A percentile compares a stretch with the other conserved stretches of the same genome.
These are phyloP conservation scores for Sugiyamaella americana DNA, from an alignment of 805 yeast genomes.

Conservation along the genomic window DNA sequence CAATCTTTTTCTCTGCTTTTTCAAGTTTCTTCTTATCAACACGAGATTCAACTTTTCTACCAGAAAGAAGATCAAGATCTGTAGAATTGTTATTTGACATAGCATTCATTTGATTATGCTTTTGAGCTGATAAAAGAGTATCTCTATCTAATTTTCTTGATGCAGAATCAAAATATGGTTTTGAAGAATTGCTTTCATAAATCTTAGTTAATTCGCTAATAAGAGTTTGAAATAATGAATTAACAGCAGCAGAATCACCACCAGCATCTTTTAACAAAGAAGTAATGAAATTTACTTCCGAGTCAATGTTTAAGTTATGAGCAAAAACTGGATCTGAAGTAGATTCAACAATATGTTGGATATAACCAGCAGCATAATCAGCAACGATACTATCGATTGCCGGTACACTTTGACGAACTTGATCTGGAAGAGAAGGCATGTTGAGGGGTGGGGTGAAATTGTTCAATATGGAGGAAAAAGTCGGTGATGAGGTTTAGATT, in stretches of 20 bases:
- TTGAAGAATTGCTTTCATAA: conserved; percentile 64
- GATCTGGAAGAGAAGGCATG: conserved; percentile 30
- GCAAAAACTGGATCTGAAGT: conserved; percentile 79
- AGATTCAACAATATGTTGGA: conserved; percentile 68
- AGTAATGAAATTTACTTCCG: conserved; percentile 64
- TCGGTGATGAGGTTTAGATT: too few relatives aligned
- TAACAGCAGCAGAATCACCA: conserved; percentile 55
- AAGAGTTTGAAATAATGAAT: conserved; percentile 46
- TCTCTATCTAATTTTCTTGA: conserved; percentile 70
- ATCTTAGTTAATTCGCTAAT: conserved; percentile 42
- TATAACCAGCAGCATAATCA: conserved; percentile 86
- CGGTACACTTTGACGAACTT: conserved; percentile 82
- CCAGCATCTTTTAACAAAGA: conserved; percentile 75
- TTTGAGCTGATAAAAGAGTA: conserved; percentile 66
- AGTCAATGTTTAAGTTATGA: conserved; percentile 50
- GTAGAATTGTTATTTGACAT: conserved; percentile 42
- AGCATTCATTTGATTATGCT: conserved; percentile 64
- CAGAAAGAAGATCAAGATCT: conserved; percentile 80
- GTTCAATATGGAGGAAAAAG: too few relatives aligned
- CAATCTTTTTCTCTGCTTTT: conserved; percentile 95
- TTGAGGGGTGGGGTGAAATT: too few relatives aligned
- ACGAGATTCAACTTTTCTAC: conserved; percentile 84
- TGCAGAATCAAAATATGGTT: conserved; percentile 73
- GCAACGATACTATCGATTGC: conserved; percentile 80
- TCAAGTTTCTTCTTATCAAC: conserved; percentile 96